Evolutionary conservation across 2,329 filamentous ascomycete genomes (phyloP).

Genomic region (Penicillium sp.): DNA sequence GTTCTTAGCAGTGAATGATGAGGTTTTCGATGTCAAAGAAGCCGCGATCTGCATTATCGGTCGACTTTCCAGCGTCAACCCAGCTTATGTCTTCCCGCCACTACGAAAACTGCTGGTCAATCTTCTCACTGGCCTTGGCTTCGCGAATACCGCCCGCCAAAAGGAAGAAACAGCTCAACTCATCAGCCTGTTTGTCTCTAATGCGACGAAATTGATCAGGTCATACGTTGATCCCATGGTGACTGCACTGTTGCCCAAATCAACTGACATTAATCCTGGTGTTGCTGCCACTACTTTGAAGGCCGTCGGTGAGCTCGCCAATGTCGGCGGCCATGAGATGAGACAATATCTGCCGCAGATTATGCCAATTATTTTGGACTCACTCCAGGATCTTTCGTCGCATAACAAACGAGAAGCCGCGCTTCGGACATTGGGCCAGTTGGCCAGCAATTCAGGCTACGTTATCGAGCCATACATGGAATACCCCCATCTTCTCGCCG

Average conservation of each 20-base stretch:
- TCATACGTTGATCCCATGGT: constrained; percentile 98
- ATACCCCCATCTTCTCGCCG: constrained; percentile 87
- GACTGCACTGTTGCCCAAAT: constrained; percentile 87
- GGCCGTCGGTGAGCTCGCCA: constrained; percentile 90
- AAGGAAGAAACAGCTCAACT: constrained; percentile 96
- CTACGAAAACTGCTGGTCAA: constrained; percentile 93
- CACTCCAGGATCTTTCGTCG: constrained; percentile 90
- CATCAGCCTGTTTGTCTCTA: constrained; percentile 86
- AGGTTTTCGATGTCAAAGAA: constrained; percentile 87
- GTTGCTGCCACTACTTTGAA: constrained; percentile 94
- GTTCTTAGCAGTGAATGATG: constrained; percentile 94
- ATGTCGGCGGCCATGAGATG: constrained; percentile 93
- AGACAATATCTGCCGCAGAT: constrained; percentile 83
- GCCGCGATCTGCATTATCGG: constrained; percentile 96
- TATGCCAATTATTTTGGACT: constrained; percentile 93
- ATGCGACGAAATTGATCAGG: constrained; percentile 88
- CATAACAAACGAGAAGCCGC: constrained; percentile 87
- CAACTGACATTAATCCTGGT: constrained; percentile 76
- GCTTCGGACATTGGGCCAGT: constrained; percentile 81
- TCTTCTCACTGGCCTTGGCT: constrained; percentile 92
- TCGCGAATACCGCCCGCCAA: constrained; percentile 87
- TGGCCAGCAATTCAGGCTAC: constrained; percentile 95
- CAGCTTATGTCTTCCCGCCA: constrained; percentile 95
- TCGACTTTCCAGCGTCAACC: constrained; percentile 84
- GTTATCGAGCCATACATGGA: constrained; percentile 95